phyloP scores from a whole-genome alignment of 148 eudicot genomes.

The Vaccinium myrtillus region DNA sequence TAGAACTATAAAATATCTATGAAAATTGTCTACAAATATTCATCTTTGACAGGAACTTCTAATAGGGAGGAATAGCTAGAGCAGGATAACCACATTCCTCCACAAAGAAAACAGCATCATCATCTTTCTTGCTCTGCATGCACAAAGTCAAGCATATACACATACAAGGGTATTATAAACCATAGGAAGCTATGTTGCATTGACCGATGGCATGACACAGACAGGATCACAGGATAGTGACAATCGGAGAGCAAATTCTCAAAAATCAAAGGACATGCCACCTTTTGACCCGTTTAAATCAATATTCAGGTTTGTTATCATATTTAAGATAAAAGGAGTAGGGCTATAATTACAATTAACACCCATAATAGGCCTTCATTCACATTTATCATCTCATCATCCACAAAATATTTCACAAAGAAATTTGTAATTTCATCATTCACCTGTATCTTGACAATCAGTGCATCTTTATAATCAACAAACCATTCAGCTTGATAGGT shows the following conservation, averaged over 20 bases:
- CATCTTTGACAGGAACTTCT: neutral
- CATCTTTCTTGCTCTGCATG: neutral
- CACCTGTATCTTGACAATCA: neutral
- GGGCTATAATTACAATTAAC: neutral
- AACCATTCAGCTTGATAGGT: neutral
- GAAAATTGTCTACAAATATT: neutral
- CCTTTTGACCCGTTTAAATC: neutral
- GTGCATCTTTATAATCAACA: neutral
- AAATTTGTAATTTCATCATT: neutral
- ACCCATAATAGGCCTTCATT: neutral
- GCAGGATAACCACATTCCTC: neutral
- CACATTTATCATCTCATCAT: neutral
- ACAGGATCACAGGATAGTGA: neutral
- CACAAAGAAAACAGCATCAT: neutral
- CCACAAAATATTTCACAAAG: neutral
- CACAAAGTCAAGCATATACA: slow-evolving; percentile 6
- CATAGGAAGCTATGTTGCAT: neutral
- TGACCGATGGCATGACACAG: neutral
- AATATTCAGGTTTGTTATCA: neutral
- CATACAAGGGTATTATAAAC: neutral
- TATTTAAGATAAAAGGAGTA: neutral
- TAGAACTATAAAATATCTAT: neutral
- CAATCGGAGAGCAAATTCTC: neutral
- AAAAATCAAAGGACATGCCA: neutral
- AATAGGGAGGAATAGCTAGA: neutral